These are phyloP conservation scores for Gossypium armourianum DNA, from an alignment of 441 rosid species.

Conservation along the genomic window DNA sequence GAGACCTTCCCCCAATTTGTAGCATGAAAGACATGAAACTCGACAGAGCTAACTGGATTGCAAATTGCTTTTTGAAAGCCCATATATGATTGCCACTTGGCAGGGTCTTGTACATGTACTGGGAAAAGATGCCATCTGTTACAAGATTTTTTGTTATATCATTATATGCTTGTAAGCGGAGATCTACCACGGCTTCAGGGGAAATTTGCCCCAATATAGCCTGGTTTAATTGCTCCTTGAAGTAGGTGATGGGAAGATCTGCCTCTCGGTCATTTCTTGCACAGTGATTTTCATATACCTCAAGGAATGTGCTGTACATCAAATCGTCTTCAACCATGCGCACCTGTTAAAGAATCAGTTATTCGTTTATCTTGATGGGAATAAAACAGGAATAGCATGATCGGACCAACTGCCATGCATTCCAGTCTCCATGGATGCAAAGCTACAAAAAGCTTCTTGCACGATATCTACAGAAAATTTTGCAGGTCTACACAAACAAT, in stretches of 20 bases:
- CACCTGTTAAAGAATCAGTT: slow-evolving; percentile 34
- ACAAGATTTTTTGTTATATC: slow-evolving; percentile 62
- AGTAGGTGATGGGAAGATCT: slow-evolving; percentile 75
- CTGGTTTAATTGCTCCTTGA: slow-evolving; percentile 89
- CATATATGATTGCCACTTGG: slow-evolving; percentile 79
- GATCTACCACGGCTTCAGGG: slow-evolving; percentile 79
- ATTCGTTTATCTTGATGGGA: background rate
- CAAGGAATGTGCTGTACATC: slow-evolving; percentile 93
- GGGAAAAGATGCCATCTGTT: slow-evolving; percentile 71
- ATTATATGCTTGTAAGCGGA: slow-evolving; percentile 78
- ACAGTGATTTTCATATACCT: slow-evolving; percentile 94
- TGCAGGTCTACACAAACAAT: slow-evolving; percentile 6
- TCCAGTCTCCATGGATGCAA: background rate
- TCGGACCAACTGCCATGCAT: background rate
- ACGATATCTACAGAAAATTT: background rate
- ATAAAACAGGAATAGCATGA: background rate
- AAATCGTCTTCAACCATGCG: slow-evolving; percentile 98
- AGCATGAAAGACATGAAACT: slow-evolving; percentile 93
- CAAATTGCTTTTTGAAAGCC: slow-evolving; percentile 94
- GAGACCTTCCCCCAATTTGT: slow-evolving; percentile 96
- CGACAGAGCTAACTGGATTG: slow-evolving; percentile 83
- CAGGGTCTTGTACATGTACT: slow-evolving; percentile 83
- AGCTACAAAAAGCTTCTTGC: background rate
- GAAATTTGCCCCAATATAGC: slow-evolving; percentile 80
- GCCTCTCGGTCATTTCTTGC: slow-evolving; percentile 78